Percentiles rank a stretch among this genome's conserved stretches.
phyloP scores from a whole-genome alignment of 345 rosid species.

The Excoecaria agallocha region DNA sequence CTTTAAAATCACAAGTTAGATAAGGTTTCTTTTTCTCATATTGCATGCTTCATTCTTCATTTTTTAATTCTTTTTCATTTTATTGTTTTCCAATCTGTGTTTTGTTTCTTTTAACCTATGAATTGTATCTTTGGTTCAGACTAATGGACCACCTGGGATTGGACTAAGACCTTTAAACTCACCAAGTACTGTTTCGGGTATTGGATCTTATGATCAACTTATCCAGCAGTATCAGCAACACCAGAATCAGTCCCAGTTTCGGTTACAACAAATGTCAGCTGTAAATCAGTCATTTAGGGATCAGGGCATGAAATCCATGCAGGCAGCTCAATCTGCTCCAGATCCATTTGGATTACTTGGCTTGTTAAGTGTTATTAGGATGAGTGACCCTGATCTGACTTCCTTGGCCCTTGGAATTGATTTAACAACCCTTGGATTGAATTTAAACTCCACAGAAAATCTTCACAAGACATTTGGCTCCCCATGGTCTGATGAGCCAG shows the following conservation, averaged over 20 bases:
- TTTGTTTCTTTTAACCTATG: not conserved
- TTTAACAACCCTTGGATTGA: slow-evolving; percentile 85
- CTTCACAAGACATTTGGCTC: slow-evolving; percentile 98
- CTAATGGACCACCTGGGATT: slow-evolving; percentile 83
- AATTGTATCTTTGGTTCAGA: slow-evolving; percentile 37
- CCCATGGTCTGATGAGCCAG: slow-evolving; percentile 97
- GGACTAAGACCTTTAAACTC: slow-evolving; percentile 87
- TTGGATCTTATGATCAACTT: slow-evolving; percentile 76
- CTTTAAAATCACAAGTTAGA: not conserved
- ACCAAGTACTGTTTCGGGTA: slow-evolving; percentile 57
- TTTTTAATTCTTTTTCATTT: not conserved
- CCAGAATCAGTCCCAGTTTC: slow-evolving; percentile 84
- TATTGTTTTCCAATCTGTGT: not conserved
- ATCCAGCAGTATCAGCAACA: slow-evolving; percentile 88
- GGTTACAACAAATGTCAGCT: slow-evolving; percentile 81
- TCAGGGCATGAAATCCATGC: slow-evolving; percentile 70
- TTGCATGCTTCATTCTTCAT: not conserved
- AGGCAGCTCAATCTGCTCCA: slow-evolving; percentile 56
- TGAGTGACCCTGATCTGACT: slow-evolving; percentile 76
- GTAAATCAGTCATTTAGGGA: slow-evolving; percentile 86
- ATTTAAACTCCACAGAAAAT: slow-evolving; percentile 85
- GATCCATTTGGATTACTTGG: slow-evolving; percentile 86
- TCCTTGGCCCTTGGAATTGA: slow-evolving; percentile 92
- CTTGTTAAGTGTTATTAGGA: slow-evolving; percentile 65
- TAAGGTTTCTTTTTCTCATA: not conserved